Conservation (phyloP, 2,329 filamentous ascomycete genomes). For the Cytospora paraplurivora region DNA sequence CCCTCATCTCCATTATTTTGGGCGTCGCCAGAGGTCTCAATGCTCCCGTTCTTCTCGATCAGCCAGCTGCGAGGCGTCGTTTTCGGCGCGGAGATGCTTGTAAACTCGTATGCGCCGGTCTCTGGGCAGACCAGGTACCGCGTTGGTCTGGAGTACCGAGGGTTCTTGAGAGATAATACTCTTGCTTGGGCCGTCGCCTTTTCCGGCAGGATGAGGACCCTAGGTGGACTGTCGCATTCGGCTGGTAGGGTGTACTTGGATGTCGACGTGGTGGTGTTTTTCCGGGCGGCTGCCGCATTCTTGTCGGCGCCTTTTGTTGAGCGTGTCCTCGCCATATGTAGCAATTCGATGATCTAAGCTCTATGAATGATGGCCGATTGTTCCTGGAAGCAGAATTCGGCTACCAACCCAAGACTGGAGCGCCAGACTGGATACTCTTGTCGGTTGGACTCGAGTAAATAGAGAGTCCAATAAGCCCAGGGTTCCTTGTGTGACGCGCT, state of each 20-base stretch:
- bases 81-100: slow-evolving; percentile 55
- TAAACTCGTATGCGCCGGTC: slow-evolving; percentile 67
- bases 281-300: slow-evolving; percentile 34
- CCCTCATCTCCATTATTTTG: slow-evolving; percentile 25
- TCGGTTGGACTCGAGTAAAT: not conserved
- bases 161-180: slow-evolving; percentile 62
- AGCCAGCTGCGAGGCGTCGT: slow-evolving; percentile 64
- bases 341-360: not conserved
- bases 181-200: slow-evolving; percentile 55
- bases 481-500: not conserved
- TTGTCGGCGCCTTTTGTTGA: slow-evolving; percentile 45
- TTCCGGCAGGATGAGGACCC: slow-evolving; percentile 64
- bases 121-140: slow-evolving; percentile 65
- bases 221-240: slow-evolving; percentile 48
- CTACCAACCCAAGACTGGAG: too few relatives aligned
- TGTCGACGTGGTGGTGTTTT: slow-evolving; percentile 34
- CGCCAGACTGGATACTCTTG: not conserved
- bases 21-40: slow-evolving; percentile 17
- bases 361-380: not conserved
- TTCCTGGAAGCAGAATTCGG: too few relatives aligned
- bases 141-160: slow-evolving; percentile 55
- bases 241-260: slow-evolving; percentile 47
- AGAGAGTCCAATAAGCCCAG: not conserved
- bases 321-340: slow-evolving; percentile 54
- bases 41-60: slow-evolving; percentile 43